Conservation (phyloP, 441 rosid species). For the Aquilaria agallochum region DNA sequence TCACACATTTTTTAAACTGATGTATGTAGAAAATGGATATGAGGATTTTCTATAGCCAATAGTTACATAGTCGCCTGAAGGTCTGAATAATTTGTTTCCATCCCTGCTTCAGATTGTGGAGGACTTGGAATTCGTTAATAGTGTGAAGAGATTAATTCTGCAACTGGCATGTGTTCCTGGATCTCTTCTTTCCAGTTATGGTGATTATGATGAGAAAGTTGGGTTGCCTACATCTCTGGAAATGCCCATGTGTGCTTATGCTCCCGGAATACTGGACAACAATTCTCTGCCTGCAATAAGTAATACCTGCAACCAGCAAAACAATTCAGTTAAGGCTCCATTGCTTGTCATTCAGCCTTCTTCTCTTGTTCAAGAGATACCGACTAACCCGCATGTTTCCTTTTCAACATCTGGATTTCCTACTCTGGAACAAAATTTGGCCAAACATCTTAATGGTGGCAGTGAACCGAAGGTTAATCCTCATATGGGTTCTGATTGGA, state of each 20-base stretch:
- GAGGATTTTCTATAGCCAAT: conserved; percentile 8
- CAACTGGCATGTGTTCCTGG: conserved; percentile 78
- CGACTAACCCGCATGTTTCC: conserved; percentile 22
- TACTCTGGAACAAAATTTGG: conserved; percentile 12
- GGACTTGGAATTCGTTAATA: conserved; percentile 75
- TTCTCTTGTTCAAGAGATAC: conserved; percentile 28
- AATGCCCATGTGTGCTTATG: conserved; percentile 26
- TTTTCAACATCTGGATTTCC: conserved; percentile 21
- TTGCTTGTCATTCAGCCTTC: conserved; percentile 30
- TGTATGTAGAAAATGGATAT: not conserved
- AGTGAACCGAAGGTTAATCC: conserved; percentile 18
- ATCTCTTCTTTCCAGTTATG: conserved; percentile 61
- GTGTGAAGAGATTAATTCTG: conserved; percentile 69
- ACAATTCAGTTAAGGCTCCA: conserved; percentile 33
- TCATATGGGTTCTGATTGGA: conserved; percentile 16
- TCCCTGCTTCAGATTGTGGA: conserved; percentile 70
- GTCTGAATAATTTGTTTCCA: conserved; percentile 13
- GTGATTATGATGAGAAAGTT: conserved; percentile 35
- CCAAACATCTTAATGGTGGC: conserved; percentile 17
- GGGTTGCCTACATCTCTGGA: conserved; percentile 49
- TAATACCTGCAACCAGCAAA: conserved; percentile 35
- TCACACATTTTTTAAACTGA: not conserved
- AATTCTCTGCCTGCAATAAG: conserved; percentile 25
- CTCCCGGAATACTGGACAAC: conserved; percentile 29
- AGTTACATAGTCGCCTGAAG: conserved; percentile 6